Conservation (phyloP, 768 basidiomycete genomes). For the Boletus speciosus region DNA sequence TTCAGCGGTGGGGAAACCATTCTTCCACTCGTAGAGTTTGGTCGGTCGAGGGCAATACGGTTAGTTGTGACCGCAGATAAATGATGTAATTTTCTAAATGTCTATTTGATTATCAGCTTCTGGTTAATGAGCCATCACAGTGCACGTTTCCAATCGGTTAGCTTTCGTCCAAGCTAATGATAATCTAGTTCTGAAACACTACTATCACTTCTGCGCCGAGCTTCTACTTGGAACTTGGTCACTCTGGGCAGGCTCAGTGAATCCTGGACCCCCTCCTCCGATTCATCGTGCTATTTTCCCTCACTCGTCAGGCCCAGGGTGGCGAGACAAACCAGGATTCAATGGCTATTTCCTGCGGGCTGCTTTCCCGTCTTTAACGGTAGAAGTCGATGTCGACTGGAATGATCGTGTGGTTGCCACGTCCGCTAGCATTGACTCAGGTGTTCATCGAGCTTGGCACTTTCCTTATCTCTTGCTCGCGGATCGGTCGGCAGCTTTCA, state of each 20-base stretch:
- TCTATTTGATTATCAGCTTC: slow-evolving; percentile 34
- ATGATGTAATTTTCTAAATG: slow-evolving; percentile 1
- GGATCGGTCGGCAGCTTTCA: slow-evolving; percentile 75
- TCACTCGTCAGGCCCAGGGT: slow-evolving; percentile 52
- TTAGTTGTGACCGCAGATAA: slow-evolving; percentile 31
- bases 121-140: slow-evolving; percentile 69
- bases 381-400: slow-evolving; percentile 74
- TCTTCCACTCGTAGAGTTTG: slow-evolving; percentile 49
- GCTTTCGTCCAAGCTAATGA: not conserved
- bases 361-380: slow-evolving; percentile 64
- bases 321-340: slow-evolving; percentile 78
- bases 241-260: slow-evolving; percentile 58
- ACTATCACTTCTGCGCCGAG: slow-evolving; percentile 86
- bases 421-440: slow-evolving; percentile 19
- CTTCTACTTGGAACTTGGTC: slow-evolving; percentile 74
- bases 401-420: slow-evolving; percentile 48
- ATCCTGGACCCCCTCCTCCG: slow-evolving; percentile 42
- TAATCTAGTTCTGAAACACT: slow-evolving; percentile 62
- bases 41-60: slow-evolving; percentile 71
- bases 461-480: slow-evolving; percentile 67
- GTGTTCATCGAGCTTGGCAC: slow-evolving; percentile 53
- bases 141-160: slow-evolving; percentile 30
- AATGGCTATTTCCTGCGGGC: slow-evolving; percentile 74
- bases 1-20: slow-evolving; percentile 53
- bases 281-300: slow-evolving; percentile 72